Conservation (phyloP, 441 rosid species). For the Biscutella laevigata region DNA sequence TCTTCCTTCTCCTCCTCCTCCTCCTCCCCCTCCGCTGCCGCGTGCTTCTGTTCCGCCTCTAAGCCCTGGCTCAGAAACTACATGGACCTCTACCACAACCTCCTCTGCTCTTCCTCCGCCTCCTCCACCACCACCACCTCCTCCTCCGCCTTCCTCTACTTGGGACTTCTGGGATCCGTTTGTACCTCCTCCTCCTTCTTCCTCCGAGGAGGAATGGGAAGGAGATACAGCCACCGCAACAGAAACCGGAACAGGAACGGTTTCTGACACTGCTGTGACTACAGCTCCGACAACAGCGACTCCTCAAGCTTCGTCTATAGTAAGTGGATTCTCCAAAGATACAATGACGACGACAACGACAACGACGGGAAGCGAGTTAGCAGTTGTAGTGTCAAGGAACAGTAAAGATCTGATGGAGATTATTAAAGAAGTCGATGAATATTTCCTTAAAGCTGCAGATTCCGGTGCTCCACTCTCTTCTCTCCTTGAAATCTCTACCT, state of each 20-base stretch:
- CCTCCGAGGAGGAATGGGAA: constrained; percentile 74
- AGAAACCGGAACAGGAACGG: constrained; percentile 12
- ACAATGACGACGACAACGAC: constrained; percentile 28
- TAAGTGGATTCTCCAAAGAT: constrained; percentile 55
- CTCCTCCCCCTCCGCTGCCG: constrained; percentile 37
- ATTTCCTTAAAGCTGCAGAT: constrained; percentile 69
- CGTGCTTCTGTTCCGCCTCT: constrained; percentile 35
- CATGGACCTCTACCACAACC: constrained; percentile 55
- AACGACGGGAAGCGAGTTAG: constrained; percentile 53
- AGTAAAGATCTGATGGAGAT: constrained; percentile 81
- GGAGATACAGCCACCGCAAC: constrained; percentile 48
- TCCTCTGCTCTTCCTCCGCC: constrained; percentile 51
- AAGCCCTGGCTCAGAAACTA: constrained; percentile 62
- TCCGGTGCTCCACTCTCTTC: constrained; percentile 59
- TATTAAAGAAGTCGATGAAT: constrained; percentile 79
- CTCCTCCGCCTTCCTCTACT: constrained; percentile 46
- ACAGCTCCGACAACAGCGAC: constrained; percentile 39
- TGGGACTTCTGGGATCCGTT: constrained; percentile 99
- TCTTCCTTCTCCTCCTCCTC: constrained; percentile 29
- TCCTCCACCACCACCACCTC: constrained; percentile 61
- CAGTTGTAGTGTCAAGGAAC: constrained; percentile 74
- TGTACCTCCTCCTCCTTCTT: constrained; percentile 38
- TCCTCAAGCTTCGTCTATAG: constrained; percentile 46
- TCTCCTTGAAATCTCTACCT: constrained; percentile 51
- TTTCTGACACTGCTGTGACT: constrained; percentile 35